A percentile compares a stretch with the other conserved stretches of the same genome.
Evolutionary conservation across 2,329 filamentous ascomycete genomes (phyloP).

Genomic region (Bipolaris bicolor): DNA sequence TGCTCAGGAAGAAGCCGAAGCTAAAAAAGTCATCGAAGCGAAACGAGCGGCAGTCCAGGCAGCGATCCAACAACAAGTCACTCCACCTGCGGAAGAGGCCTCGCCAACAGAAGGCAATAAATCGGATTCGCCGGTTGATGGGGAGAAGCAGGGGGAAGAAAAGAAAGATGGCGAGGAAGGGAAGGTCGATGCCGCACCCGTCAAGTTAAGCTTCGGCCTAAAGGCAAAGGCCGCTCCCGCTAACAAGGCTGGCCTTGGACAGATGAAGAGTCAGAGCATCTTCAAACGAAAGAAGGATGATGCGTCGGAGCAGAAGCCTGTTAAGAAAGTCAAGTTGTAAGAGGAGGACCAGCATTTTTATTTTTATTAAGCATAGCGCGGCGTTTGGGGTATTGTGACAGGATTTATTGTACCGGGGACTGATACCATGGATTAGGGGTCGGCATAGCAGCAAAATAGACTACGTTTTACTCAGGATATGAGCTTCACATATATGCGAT

Average conservation of each 20-base stretch:
- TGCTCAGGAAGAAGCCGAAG: constrained; percentile 65
- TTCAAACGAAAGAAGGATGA: constrained; percentile 46
- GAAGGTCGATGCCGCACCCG: constrained; percentile 36
- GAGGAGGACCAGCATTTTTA: background rate
- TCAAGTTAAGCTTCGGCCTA: constrained; percentile 34
- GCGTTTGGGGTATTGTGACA: constrained; percentile 18
- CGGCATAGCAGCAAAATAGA: background rate
- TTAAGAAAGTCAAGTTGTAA: constrained; percentile 46
- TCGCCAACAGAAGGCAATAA: constrained; percentile 43
- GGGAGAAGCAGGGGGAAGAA: constrained; percentile 87
- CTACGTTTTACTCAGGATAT: background rate
- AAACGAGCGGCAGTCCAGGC: constrained; percentile 54
- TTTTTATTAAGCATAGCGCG: constrained; percentile 28
- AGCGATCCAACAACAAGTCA: constrained; percentile 41
- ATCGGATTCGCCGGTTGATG: constrained; percentile 66
- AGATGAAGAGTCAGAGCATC: constrained; percentile 47
- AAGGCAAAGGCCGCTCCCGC: constrained; percentile 21
- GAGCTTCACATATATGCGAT: background rate
- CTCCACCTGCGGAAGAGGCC: constrained; percentile 37
- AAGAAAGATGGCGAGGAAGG: constrained; percentile 59
- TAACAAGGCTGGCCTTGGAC: constrained; percentile 37
- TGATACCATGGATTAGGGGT: constrained; percentile 1
- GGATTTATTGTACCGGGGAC: background rate
- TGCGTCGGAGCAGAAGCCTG: constrained; percentile 32
- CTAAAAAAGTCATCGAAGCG: constrained; percentile 44